A percentile compares a stretch with the other conserved stretches of the same genome.
phyloP scores from a whole-genome alignment of 371 early-diverging fungal species.

The Apophysomyces variabilis region DNA sequence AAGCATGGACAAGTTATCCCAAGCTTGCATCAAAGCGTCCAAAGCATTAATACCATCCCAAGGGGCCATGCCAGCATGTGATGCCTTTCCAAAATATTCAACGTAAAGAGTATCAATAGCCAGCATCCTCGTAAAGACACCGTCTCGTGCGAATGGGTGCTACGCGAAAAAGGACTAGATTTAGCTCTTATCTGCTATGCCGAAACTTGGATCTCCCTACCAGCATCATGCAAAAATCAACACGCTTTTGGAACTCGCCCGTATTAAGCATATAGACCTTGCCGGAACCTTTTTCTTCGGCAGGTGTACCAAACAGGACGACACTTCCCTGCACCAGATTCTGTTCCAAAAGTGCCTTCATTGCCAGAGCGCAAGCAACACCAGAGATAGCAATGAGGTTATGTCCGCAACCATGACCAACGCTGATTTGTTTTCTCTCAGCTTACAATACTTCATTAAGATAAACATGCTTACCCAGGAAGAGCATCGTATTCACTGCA shows the following conservation, averaged over 20 bases:
- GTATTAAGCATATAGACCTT: constrained; percentile 69
- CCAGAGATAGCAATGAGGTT: constrained; percentile 75
- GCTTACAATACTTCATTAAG: too few species aligned
- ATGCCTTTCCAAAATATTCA: constrained; percentile 65
- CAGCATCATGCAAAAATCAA: constrained; percentile 78
- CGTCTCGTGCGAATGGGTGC: constrained; percentile 39
- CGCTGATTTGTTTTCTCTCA: constrained; percentile 22
- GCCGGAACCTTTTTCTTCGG: constrained; percentile 72
- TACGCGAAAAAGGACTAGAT: background rate
- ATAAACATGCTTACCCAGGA: constrained; percentile 46
- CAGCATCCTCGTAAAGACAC: constrained; percentile 35
- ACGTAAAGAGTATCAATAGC: constrained; percentile 52
- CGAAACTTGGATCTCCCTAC: constrained; percentile 28
- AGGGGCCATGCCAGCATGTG: constrained; percentile 62
- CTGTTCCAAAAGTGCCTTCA: constrained; percentile 56
- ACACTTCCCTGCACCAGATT: constrained; percentile 61
- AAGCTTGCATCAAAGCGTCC: constrained; percentile 67
- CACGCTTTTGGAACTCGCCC: constrained; percentile 60
- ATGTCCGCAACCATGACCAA: constrained; percentile 75
- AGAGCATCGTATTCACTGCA: constrained; percentile 74
- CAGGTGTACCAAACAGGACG: constrained; percentile 80
- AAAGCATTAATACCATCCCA: constrained; percentile 80
- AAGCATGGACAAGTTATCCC: constrained; percentile 65
- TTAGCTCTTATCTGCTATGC: too few species aligned
- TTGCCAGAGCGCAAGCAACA: constrained; percentile 65